A percentile compares a stretch with the other conserved stretches of the same genome.
These are phyloP conservation scores for Beverwykella pulmonaria DNA, from an alignment of 495 filamentous ascomycete species.

Conservation along the genomic window DNA sequence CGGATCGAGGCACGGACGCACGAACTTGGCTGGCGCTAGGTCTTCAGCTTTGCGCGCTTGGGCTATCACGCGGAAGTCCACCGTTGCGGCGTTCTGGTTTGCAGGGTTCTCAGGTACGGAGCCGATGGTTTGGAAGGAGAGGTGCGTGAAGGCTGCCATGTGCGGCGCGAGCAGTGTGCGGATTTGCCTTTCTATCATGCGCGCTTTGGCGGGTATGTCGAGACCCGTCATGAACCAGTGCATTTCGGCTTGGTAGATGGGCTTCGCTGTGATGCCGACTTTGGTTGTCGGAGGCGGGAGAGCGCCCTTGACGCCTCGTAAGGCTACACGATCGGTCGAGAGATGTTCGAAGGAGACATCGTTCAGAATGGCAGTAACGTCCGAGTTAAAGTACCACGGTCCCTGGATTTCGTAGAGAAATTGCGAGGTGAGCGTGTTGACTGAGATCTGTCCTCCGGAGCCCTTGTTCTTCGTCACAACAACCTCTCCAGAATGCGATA, in stretches of 20 bases:
- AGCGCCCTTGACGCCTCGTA: constrained; percentile 50
- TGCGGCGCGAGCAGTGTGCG: constrained; percentile 25
- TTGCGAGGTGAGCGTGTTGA: constrained; percentile 58
- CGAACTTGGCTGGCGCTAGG: constrained; percentile 43
- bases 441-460: constrained; percentile 46
- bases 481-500: constrained; percentile 52
- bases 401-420: constrained; percentile 66
- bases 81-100: constrained; percentile 32
- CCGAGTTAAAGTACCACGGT: constrained; percentile 59
- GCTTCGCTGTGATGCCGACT: constrained; percentile 54
- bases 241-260: constrained; percentile 52
- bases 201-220: constrained; percentile 42
- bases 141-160: constrained; percentile 30
- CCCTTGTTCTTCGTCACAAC: constrained; percentile 46
- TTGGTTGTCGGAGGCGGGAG: constrained; percentile 61
- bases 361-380: constrained; percentile 58
- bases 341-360: constrained; percentile 50
- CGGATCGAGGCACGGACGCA: constrained; percentile 46
- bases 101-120: constrained; percentile 16
- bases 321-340: constrained; percentile 44
- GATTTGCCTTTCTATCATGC: constrained; percentile 48
- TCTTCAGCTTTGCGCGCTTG: constrained; percentile 37
- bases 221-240: constrained; percentile 45
- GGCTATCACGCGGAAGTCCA: constrained; percentile 39
- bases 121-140: constrained; percentile 33